These are phyloP conservation scores for Puccinia coronata DNA, from an alignment of 1,284 basidiomycete genomes.

Conservation along the genomic window DNA sequence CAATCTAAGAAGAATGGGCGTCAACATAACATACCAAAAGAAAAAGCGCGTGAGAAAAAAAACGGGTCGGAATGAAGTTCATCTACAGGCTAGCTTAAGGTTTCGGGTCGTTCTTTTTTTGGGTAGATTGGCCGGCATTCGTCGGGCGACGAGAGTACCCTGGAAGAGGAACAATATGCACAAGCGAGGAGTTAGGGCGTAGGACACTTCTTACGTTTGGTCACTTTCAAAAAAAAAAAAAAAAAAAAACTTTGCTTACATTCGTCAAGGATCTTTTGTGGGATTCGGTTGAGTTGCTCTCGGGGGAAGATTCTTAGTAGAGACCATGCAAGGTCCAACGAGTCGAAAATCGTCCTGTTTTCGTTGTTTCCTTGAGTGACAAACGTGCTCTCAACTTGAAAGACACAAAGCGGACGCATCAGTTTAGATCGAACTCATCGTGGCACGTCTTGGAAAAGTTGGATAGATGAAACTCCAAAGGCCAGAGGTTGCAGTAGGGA, in stretches of 20 bases:
- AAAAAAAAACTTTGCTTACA: too few species aligned
- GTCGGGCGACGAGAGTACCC: conserved; percentile 32
- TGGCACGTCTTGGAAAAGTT: not conserved
- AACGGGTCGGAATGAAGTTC: not conserved
- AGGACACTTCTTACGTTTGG: too few species aligned
- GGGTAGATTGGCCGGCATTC: not conserved
- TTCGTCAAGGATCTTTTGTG: conserved; percentile 55
- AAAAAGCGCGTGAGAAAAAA: not conserved
- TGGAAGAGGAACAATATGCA: not conserved
- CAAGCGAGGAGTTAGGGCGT: too few species aligned
- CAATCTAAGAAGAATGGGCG: not conserved
- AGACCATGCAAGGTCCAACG: conserved; percentile 95
- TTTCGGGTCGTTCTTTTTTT: conserved; percentile 12
- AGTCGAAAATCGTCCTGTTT: conserved; percentile 94
- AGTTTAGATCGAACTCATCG: conserved; percentile 57
- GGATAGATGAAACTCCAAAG: not conserved
- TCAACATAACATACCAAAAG: not conserved
- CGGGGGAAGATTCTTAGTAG: conserved; percentile 97
- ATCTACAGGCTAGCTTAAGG: not conserved
- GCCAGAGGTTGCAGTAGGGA: not conserved
- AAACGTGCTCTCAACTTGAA: conserved; percentile 57
- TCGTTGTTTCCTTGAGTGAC: conserved; percentile 78
- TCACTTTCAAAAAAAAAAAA: too few species aligned
- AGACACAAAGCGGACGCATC: conserved; percentile 51
- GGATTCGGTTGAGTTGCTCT: conserved; percentile 85